Base-by-base conservation (phyloP, 108 stramenopile species). In the Stephanodiscus triporus region DNA sequence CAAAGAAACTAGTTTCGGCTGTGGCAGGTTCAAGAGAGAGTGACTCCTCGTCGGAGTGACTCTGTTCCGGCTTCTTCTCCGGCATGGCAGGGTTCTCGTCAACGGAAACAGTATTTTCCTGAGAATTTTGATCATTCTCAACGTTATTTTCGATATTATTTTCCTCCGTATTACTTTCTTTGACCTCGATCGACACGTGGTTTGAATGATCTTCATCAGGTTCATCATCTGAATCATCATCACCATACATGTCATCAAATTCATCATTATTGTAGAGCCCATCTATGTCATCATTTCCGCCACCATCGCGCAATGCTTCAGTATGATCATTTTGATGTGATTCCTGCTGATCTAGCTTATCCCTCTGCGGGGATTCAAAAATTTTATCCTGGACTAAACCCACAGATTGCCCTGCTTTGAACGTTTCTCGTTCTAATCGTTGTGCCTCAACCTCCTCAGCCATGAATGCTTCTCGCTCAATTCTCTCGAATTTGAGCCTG, bases 191-290 rank as follows among this genome's bases (percentile, higher is more conserved):
- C 30, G 14, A 58, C 16, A 72, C 69, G 48, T 66, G 53, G 37
- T 27, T 17, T 29, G 23, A 16, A 50, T 60, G 40, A 29, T 50
- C 67, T 20, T 63, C 58, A 37, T 62, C 72, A 6, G 55, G 59
- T 45, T 77, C 76, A 5, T 73, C 76, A 24, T 69, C 75, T 29
- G 63, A 68, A 36, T 76, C 75, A 32, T 74, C 78, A 36, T 75
- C 80, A 60, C 78, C 72, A 63, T 78, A 78, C 76, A 83, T 78
- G 43, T 68, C 77, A 69, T 83, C 72, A 6, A 83, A 51, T 19
- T 71, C 75, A 47, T 76, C 75, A 48, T 70, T 68, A 26, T 75
- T 75, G 27, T 75, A 75, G 6, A 75, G 66, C 20, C 66, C 73
- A 49, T 27, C 49, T 32, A 69, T 63, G 23, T 62, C 61, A 40